These are phyloP conservation scores for Sophora flavescens DNA, from an alignment of 306 rosid genomes.

Conservation along the genomic window DNA sequence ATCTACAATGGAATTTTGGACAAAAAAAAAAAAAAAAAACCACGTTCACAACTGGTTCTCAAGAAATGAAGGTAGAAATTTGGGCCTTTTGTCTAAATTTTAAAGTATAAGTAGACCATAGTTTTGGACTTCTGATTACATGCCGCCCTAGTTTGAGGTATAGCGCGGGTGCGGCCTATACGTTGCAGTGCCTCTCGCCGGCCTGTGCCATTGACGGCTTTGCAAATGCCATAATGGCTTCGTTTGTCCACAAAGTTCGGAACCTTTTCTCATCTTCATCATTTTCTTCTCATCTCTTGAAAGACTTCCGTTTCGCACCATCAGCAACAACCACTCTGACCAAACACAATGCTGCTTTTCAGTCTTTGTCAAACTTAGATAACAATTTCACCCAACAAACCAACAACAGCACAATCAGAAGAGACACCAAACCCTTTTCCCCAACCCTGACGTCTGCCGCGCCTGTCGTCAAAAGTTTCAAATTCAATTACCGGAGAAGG, in stretches of 20 bases:
- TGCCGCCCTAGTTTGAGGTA: background rate
- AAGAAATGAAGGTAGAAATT: too few species aligned
- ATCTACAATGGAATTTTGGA: too few species aligned
- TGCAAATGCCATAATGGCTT: constrained; percentile 40
- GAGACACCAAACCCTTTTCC: background rate
- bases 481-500: constrained; percentile 27
- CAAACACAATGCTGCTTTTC: constrained; percentile 13
- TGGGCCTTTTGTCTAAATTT: too few species aligned
- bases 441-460: constrained; percentile 31
- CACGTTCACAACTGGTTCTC: too few species aligned
- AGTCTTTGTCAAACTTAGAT: background rate
- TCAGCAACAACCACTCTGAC: background rate
- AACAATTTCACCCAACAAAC: background rate
- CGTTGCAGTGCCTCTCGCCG: background rate
- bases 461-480: background rate
- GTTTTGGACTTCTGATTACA: background rate
- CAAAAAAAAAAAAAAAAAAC: too few species aligned
- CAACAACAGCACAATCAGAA: background rate
- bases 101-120: too few species aligned
- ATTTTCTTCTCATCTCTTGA: constrained; percentile 29
- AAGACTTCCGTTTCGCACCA: constrained; percentile 34
- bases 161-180: background rate
- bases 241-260: constrained; percentile 48
- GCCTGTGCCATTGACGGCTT: background rate
- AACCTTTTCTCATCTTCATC: constrained; percentile 50